A percentile compares a stretch with the other conserved stretches of the same genome.
phyloP scores from a whole-genome alignment of 306 rosid species.

The Oxytropis ochrocephala region DNA sequence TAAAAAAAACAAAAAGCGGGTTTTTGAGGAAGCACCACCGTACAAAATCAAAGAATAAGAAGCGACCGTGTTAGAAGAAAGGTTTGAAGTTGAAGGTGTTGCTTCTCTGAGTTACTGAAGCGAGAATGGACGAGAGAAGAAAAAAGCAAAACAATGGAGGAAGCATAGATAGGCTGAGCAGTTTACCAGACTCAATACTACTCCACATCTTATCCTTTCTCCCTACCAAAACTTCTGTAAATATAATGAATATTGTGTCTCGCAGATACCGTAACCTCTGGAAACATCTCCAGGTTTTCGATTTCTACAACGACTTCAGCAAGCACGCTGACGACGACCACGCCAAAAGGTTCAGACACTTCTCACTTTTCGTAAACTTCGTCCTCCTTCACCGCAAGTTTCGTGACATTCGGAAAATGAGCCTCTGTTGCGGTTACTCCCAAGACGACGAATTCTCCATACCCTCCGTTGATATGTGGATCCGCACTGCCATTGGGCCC shows the following conservation, averaged over 20 bases:
- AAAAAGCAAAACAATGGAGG: background rate
- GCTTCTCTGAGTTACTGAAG: too few species aligned
- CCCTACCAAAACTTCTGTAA: background rate
- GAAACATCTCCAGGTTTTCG: background rate
- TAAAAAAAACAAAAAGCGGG: too few species aligned
- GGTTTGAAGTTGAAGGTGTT: too few species aligned
- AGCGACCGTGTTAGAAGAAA: too few species aligned
- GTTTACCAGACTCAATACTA: background rate
- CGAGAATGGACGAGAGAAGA: background rate
- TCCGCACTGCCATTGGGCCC: too few species aligned
- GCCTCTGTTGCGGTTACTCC: background rate
- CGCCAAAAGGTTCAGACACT: background rate
- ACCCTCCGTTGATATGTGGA: too few species aligned
- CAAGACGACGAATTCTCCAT: background rate
- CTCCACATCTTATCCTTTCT: constrained; percentile 21
- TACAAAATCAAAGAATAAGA: too few species aligned
- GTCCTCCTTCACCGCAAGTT: background rate
- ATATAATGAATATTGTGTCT: background rate
- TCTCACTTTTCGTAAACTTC: background rate
- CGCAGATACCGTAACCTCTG: background rate
- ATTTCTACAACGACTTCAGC: background rate
- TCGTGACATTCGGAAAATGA: background rate
- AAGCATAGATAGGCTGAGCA: background rate
- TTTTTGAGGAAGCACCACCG: too few species aligned
- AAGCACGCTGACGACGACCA: background rate